These are phyloP conservation scores for Vickermania spadyakhi DNA, from an alignment of 208 protist genomes.

Conservation along the genomic window DNA sequence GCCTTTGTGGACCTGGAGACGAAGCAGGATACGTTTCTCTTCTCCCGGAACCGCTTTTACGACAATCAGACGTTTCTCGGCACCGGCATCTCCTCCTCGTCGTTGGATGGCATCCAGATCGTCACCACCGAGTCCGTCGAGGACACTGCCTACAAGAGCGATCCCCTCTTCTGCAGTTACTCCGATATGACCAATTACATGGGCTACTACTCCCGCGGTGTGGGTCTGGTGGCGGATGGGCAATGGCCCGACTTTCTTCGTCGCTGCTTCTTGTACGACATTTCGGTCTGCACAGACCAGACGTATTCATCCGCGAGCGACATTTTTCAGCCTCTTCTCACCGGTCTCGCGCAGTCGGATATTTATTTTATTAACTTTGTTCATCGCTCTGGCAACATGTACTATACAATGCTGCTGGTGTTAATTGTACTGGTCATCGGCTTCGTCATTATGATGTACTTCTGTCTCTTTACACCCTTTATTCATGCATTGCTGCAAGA, in stretches of 20 bases:
- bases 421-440: not conserved
- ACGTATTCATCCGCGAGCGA: not conserved
- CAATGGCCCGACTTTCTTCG: constrained; percentile 10
- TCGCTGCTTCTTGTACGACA: constrained; percentile 1
- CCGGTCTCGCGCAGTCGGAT: constrained; percentile 6
- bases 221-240: constrained; percentile 9
- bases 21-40: constrained; percentile 11
- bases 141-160: not conserved
- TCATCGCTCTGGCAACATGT: not conserved
- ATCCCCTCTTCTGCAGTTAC: constrained; percentile 8
- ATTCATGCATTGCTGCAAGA: constrained; percentile 1
- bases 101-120: constrained; percentile 1
- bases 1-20: constrained; percentile 4
- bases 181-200: not conserved
- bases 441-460: not conserved
- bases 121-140: not conserved
- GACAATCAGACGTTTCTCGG: constrained; percentile 1
- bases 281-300: not conserved
- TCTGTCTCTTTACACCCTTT: constrained; percentile 5
- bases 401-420: constrained; percentile 1
- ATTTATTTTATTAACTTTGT: not conserved
- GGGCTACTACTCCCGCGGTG: constrained; percentile 5
- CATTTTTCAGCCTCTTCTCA: constrained; percentile 4
- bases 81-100: not conserved
- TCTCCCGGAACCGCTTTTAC: constrained; percentile 13